phyloP scores from a whole-genome alignment of 140 eudicot species.

The Senecio squalidus region DNA sequence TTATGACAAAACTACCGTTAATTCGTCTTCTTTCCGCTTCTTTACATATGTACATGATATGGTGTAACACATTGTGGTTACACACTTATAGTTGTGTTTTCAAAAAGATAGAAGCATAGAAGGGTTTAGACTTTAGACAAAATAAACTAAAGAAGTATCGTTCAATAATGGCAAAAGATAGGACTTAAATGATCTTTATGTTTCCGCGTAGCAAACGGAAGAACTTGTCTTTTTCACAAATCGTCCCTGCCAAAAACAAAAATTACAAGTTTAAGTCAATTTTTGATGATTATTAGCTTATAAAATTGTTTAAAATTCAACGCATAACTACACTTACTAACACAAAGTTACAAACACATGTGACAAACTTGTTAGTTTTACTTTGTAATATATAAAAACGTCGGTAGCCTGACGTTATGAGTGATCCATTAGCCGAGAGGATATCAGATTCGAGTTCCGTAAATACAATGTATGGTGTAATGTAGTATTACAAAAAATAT shows the following conservation, averaged over 20 bases:
- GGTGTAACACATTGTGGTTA: constrained; percentile 10
- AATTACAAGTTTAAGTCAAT: neutral
- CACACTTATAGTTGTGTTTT: constrained; percentile 7
- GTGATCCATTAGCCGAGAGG: no score
- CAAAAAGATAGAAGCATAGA: constrained; percentile 3
- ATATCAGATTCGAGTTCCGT: no score
- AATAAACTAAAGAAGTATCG: constrained; percentile 4
- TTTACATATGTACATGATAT: constrained; percentile 16
- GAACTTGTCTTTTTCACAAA: constrained; percentile 24
- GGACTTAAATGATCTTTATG: neutral
- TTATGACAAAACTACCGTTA: neutral
- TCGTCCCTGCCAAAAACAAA: constrained; percentile 30
- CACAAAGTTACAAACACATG: no score
- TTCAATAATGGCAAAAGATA: constrained; percentile 3
- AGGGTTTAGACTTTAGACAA: constrained; percentile 12
- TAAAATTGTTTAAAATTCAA: neutral
- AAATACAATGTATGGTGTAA: no score
- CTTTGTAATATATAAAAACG: no score
- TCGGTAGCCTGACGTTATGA: no score
- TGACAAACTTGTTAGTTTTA: no score
- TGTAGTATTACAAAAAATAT: no score
- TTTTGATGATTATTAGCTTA: neutral
- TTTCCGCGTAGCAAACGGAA: constrained; percentile 9
- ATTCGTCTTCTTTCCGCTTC: neutral
- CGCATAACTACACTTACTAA: no score